These are phyloP conservation scores for Arthroderma sp. DNA, from an alignment of 2,329 filamentous ascomycete species.

Conservation along the genomic window DNA sequence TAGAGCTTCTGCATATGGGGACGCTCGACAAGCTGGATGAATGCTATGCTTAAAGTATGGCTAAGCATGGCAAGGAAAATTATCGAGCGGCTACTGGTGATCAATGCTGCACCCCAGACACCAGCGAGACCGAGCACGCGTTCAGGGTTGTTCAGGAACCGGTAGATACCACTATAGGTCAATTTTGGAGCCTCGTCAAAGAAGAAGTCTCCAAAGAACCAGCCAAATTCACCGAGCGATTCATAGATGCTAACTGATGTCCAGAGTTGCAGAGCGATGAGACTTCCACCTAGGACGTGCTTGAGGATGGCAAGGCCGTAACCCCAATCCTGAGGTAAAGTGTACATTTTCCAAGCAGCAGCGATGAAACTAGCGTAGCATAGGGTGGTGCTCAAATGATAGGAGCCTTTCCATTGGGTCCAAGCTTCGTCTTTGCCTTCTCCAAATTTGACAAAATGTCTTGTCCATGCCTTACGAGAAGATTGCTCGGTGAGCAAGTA, in stretches of 20 bases:
- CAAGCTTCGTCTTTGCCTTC: slow-evolving; percentile 84
- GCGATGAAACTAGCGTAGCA: slow-evolving; percentile 80
- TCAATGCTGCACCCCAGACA: slow-evolving; percentile 88
- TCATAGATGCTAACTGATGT: slow-evolving; percentile 88
- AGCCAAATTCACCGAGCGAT: slow-evolving; percentile 91
- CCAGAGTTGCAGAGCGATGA: slow-evolving; percentile 84
- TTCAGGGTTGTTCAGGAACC: slow-evolving; percentile 95
- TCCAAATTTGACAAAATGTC: slow-evolving; percentile 94
- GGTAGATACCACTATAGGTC: slow-evolving; percentile 94
- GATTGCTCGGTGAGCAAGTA: slow-evolving; percentile 76
- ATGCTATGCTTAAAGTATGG: slow-evolving; percentile 71
- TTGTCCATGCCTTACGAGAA: slow-evolving; percentile 82
- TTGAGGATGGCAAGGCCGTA: slow-evolving; percentile 75
- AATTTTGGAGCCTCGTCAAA: slow-evolving; percentile 79
- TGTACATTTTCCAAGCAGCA: slow-evolving; percentile 94
- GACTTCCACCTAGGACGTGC: slow-evolving; percentile 67
- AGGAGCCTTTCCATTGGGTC: slow-evolving; percentile 95
- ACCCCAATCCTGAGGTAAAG: slow-evolving; percentile 69
- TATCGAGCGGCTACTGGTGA: slow-evolving; percentile 77
- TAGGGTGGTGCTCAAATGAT: slow-evolving; percentile 83
- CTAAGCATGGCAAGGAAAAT: slow-evolving; percentile 76
- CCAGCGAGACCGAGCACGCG: slow-evolving; percentile 84
- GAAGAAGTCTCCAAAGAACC: slow-evolving; percentile 99
- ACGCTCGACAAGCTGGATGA: slow-evolving; percentile 86
- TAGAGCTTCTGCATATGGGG: slow-evolving; percentile 99